Evolutionary conservation across 176 grass and related monocot species (phyloP), one percentile per base, ranked within the genome.

Genomic region (Eleusine indica): DNA sequence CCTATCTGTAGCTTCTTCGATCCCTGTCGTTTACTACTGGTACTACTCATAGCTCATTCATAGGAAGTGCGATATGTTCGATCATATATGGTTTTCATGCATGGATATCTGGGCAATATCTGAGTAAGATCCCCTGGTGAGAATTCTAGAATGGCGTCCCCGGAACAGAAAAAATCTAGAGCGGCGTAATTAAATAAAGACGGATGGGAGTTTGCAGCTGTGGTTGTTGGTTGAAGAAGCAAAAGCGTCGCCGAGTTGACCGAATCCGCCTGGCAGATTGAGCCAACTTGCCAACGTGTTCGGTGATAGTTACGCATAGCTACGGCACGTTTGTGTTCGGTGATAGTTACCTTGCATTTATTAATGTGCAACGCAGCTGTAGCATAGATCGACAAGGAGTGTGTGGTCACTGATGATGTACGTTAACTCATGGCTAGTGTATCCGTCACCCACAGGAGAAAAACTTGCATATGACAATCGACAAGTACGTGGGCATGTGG

Each of bases 261-360:
- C 35, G 15, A 17, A 37, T 68, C 35, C 35, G 15, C 32, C 35
- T 18, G 66, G 30, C 35, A 40, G 3, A 66, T 53, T 17, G 51
- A 30, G 43, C 47, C 68, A 84, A 16, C 60, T n/a, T 73, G 68
- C 28, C 68, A 40, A 54, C n/a, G 51, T 54, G 56, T 25, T 25
- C 25, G 25, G 25, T 25, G 25, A 25, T 25, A 25, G 25, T 25
- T 25, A 25, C 25, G 25, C 25, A 25, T 25, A 25, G 25, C 25
- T 25, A 10, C 17, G 15, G 49, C 75, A 41, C 32, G 6, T 46
- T 29, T 10, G 16, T 7, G 73, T 65, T 88, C 41, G 82, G 82
- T 85, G 70, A 75, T 69, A 16, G 42, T 53, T 85, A 7, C 64
- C 44, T 5, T 25, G 53, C 80, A 89, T 81, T 80, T 76, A 85